Conservation (phyloP, 2,329 filamentous ascomycete species). For the Colletotrichum brevisporum region DNA sequence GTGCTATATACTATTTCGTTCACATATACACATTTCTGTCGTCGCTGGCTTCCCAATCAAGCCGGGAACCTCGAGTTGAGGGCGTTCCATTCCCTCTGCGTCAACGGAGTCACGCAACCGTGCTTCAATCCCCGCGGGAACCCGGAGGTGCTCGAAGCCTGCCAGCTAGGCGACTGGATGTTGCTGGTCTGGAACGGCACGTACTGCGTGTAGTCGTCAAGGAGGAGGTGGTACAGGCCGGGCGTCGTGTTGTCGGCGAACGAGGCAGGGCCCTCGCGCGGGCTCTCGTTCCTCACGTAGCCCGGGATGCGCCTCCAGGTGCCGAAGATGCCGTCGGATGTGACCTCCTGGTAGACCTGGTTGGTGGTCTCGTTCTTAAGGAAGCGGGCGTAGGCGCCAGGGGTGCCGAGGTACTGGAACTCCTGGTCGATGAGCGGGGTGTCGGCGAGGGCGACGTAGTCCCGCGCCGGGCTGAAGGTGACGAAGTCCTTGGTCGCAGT, state of each 20-base stretch:
- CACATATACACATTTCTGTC: background rate
- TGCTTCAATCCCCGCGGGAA: conserved; percentile 63
- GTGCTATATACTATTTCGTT: background rate
- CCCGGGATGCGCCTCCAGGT: conserved; percentile 59
- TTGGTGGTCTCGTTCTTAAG: conserved; percentile 65
- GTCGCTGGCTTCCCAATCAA: background rate
- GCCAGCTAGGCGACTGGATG: conserved; percentile 55
- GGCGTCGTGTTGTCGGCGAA: conserved; percentile 54
- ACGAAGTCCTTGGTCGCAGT: conserved; percentile 65
- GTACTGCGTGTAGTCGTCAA: conserved; percentile 62
- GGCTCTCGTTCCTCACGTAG: conserved; percentile 50
- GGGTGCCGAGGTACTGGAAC: conserved; percentile 58
- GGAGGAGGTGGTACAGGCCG: conserved; percentile 55
- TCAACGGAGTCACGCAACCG: conserved; percentile 61
- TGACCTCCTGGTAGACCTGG: conserved; percentile 63
- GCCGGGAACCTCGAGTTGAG: conserved; percentile 29
- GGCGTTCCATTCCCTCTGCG: conserved; percentile 56
- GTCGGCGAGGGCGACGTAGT: conserved; percentile 57
- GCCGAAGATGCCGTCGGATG: conserved; percentile 61
- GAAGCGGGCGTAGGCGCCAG: conserved; percentile 60
- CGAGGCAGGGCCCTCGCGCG: conserved; percentile 54
- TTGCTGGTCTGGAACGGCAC: conserved; percentile 59
- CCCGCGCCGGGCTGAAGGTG: conserved; percentile 59
- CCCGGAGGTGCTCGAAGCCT: conserved; percentile 50
- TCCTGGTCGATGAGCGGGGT: conserved; percentile 65